Conservation (phyloP, 2,329 filamentous ascomycete genomes). For the Aspergillus tubingensis region DNA sequence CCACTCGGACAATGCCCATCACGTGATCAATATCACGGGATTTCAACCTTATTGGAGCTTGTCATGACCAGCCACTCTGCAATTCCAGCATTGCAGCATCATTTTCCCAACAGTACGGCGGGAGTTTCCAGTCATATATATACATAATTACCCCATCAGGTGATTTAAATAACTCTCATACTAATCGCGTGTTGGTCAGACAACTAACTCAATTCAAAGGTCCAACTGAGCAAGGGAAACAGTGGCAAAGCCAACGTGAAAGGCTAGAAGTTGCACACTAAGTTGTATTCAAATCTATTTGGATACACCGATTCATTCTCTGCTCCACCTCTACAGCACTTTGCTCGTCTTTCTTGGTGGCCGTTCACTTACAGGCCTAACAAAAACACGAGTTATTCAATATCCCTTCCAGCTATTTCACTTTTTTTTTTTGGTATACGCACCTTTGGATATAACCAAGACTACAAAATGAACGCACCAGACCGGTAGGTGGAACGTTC, state of each 20-base stretch:
- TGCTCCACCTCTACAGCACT: not conserved
- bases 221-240: not conserved
- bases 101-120: not conserved
- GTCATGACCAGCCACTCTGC: not conserved
- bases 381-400: not conserved
- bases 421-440: not conserved
- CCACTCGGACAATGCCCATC: not conserved
- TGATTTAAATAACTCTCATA: not conserved
- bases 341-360: not conserved
- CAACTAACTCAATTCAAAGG: no score
- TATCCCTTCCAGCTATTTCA: conserved; percentile 4
- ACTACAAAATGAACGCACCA: conserved; percentile 51
- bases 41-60: not conserved
- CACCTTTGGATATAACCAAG: not conserved
- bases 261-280: not conserved
- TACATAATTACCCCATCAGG: not conserved
- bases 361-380: not conserved
- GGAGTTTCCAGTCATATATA: not conserved
- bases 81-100: not conserved
- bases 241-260: not conserved
- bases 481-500: conserved; percentile 40
- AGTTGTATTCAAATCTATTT: not conserved
- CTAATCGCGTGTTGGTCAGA: no score
- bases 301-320: not conserved
- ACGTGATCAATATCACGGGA: not conserved